Evolutionary conservation across 768 basidiomycete genomes (phyloP).

Genomic region (Tephrocybe sp.): DNA sequence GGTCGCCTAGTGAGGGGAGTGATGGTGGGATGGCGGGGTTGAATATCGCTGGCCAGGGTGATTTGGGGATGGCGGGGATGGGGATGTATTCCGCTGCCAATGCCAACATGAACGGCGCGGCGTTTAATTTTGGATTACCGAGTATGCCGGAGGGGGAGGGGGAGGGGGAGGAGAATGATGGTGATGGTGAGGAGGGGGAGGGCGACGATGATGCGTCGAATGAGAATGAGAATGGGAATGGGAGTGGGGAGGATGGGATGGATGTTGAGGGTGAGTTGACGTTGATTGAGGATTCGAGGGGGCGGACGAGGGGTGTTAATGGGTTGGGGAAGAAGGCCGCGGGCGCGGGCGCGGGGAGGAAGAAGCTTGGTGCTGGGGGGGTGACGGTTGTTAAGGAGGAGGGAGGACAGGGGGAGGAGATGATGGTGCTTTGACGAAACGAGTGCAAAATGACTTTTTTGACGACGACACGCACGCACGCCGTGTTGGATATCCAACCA

Average conservation of each 20-base stretch:
- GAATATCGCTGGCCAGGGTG: background rate
- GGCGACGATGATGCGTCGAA: slow-evolving; percentile 2
- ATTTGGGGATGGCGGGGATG: background rate
- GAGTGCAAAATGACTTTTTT: background rate
- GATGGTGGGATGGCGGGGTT: background rate
- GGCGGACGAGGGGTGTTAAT: slow-evolving; percentile 16
- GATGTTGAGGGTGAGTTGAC: slow-evolving; percentile 16
- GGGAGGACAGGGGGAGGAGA: slow-evolving; percentile 17
- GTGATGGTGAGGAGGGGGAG: slow-evolving; percentile 2
- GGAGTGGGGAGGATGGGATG: slow-evolving; percentile 11
- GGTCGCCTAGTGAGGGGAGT: background rate
- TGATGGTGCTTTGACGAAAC: slow-evolving; percentile 21
- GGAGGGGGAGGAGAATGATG: slow-evolving; percentile 2
- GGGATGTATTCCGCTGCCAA: slow-evolving; percentile 5
- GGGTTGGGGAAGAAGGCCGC: slow-evolving; percentile 7
- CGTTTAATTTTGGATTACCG: slow-evolving; percentile 22
- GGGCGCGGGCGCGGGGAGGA: slow-evolving; percentile 8
- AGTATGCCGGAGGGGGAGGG: slow-evolving; percentile 28
- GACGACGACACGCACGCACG: background rate
- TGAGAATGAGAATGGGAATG: background rate
- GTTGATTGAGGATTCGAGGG: slow-evolving; percentile 14
- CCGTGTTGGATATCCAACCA: background rate
- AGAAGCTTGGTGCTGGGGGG: slow-evolving; percentile 1
- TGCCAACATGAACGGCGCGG: slow-evolving; percentile 5
- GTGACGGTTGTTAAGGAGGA: slow-evolving; percentile 12